Conservation (phyloP, 2,329 filamentous ascomycete species). For the Aspergillus unguis region DNA sequence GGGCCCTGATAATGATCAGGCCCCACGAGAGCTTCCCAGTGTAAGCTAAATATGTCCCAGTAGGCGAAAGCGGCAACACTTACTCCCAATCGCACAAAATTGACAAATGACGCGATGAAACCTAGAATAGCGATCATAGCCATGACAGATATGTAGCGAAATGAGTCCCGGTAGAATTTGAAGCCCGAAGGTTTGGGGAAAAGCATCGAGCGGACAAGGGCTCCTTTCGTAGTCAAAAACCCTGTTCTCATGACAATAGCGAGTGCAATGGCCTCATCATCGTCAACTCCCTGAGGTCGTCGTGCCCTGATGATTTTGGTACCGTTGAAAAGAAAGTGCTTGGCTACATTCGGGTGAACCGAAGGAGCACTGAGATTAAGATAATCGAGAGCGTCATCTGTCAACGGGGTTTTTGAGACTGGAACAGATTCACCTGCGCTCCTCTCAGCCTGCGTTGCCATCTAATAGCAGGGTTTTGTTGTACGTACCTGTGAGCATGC, state of each 20-base stretch:
- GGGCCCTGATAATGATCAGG: constrained; percentile 82
- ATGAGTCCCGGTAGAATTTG: constrained; percentile 97
- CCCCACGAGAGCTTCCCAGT: constrained; percentile 67
- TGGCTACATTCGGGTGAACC: constrained; percentile 76
- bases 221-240: constrained; percentile 96
- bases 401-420: constrained; percentile 85
- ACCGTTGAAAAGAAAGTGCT: constrained; percentile 88
- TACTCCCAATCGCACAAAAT: constrained; percentile 76
- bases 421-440: constrained; percentile 81
- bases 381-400: constrained; percentile 69
- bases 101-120: constrained; percentile 86
- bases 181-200: constrained; percentile 98
- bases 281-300: constrained; percentile 78
- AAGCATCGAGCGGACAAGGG: constrained; percentile 93
- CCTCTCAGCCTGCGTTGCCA: constrained; percentile 17
- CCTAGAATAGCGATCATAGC: constrained; percentile 77
- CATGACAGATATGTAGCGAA: constrained; percentile 98
- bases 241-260: constrained; percentile 91
- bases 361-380: constrained; percentile 79
- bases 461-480: not conserved
- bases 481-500: constrained; percentile 77
- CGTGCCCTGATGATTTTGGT: constrained; percentile 92
- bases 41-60: constrained; percentile 19
- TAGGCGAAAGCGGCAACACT: constrained; percentile 16
- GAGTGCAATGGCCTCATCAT: constrained; percentile 84